phyloP scores from a whole-genome alignment of 1,139 yeast species.

The Taiozyma sp. region DNA sequence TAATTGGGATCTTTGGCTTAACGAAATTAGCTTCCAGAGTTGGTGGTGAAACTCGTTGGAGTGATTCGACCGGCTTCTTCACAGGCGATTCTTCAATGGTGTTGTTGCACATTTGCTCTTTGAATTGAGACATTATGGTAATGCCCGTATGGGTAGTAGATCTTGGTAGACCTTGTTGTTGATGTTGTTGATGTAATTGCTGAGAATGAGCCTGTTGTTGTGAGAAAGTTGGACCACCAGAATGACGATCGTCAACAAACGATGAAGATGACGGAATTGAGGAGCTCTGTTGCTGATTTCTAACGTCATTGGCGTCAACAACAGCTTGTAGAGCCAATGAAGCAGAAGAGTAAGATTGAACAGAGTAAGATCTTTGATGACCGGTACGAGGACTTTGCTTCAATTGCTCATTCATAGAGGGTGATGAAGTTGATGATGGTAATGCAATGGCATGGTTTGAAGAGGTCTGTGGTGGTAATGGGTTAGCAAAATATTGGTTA shows the following conservation, averaged over 20 bases:
- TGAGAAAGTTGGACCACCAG: slow-evolving; percentile 11
- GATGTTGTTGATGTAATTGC: slow-evolving; percentile 24
- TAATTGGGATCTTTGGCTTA: slow-evolving; percentile 21
- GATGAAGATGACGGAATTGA: slow-evolving; percentile 28
- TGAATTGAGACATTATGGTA: slow-evolving; percentile 9
- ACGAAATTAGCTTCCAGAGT: slow-evolving; percentile 6
- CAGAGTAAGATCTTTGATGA: slow-evolving; percentile 31
- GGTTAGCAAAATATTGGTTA: slow-evolving; percentile 33
- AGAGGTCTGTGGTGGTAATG: slow-evolving; percentile 46
- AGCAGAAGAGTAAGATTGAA: slow-evolving; percentile 36
- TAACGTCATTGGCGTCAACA: slow-evolving; percentile 46
- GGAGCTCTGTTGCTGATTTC: slow-evolving; percentile 27
- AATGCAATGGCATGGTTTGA: slow-evolving; percentile 46
- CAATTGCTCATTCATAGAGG: slow-evolving; percentile 20
- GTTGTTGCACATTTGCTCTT: slow-evolving; percentile 20
- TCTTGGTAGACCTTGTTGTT: slow-evolving; percentile 29
- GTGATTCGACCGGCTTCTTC: slow-evolving; percentile 7
- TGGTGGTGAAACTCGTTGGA: neutral
- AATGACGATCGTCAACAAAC: slow-evolving; percentile 20
- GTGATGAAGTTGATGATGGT: slow-evolving; percentile 33
- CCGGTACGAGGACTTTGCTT: slow-evolving; percentile 14
- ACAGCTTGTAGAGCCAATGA: slow-evolving; percentile 64
- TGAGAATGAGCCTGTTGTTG: slow-evolving; percentile 10
- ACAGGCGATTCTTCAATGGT: slow-evolving; percentile 43
- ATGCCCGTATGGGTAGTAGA: slow-evolving; percentile 40